A percentile compares a stretch with the other conserved stretches of the same genome.
phyloP scores from a whole-genome alignment of 225 moss, liverwort and hornwort genomes.

The Ulota crispa region DNA sequence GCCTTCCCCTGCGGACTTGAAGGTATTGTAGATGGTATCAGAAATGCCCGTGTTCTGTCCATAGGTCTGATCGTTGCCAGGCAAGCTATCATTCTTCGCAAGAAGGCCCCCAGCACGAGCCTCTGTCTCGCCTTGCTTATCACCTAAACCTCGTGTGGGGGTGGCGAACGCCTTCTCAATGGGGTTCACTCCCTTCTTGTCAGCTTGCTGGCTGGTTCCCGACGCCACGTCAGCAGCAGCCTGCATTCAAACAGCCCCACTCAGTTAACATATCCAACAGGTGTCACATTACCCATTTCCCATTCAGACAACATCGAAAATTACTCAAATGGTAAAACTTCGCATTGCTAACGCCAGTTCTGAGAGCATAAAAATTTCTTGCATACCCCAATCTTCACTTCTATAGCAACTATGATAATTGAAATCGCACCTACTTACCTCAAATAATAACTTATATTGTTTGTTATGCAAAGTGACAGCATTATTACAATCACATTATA shows the following conservation, averaged over 20 bases:
- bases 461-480: too few relatives aligned
- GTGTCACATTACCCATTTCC: background rate
- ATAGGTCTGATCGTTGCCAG: slow-evolving; percentile 37
- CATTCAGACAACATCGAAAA: background rate
- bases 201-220: slow-evolving; percentile 41
- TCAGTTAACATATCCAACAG: background rate
- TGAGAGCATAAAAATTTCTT: too few relatives aligned
- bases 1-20: slow-evolving; percentile 55
- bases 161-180: slow-evolving; percentile 60
- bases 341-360: too few relatives aligned
- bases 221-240: slow-evolving; percentile 43
- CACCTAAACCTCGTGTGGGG: slow-evolving; percentile 48
- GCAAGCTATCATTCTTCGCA: slow-evolving; percentile 29
- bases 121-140: slow-evolving; percentile 52
- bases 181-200: slow-evolving; percentile 47
- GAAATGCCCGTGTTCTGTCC: slow-evolving; percentile 38
- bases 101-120: slow-evolving; percentile 22
- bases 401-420: too few relatives aligned
- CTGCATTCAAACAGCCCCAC: slow-evolving; percentile 10
- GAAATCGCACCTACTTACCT: too few relatives aligned
- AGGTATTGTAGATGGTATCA: slow-evolving; percentile 33
- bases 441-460: too few relatives aligned
- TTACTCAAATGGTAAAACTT: background rate
- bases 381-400: too few relatives aligned
- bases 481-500: too few relatives aligned